Base-by-base conservation (phyloP, 2,329 filamentous ascomycete genomes). In the Blastomyces percursus region DNA sequence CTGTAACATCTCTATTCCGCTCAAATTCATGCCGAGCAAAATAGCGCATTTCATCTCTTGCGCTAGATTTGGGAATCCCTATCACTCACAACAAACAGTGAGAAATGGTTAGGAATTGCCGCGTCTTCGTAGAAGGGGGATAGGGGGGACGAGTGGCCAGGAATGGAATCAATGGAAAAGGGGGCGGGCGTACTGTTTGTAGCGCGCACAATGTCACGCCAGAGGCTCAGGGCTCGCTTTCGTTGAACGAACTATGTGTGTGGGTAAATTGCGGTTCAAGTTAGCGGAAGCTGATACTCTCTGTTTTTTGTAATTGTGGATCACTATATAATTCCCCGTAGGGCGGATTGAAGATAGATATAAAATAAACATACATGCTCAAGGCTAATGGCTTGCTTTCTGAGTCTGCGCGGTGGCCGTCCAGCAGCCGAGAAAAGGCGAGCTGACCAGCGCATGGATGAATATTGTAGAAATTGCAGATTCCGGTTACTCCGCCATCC, bases 21-120 rank as follows among this genome's bases (percentile, higher is more conserved):
- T 75, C 73, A 62, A 80, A 79, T 63, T 79, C 77, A 24, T 72
- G 65, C 3, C 76, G 74, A 27, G 77, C 78, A 66, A 78, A 79
- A n/a, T 64, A 68, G 8, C 71, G 70, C 57, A 79, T 65, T 65
- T 80, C 78, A 60, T 69, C 68, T 12, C 77, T 71, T n/a, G 73
- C 75, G 12, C 73, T 64, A 12, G 76, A 77, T 8, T 70, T 69
- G 0, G 76, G 75, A 19, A 77, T 72, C 66, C 75, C 76, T 77
- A 40, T 32, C 21, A 30, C 8, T n/a, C 19, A 9, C 16, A 16
- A 61, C 11, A 14, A 51, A 12, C 4, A 30, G 9, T 30, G 48
- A 2, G 48, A 38, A 38, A 27, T 55, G 51, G 30, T 55, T 55
- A 55, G 51, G 51, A 32, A 2, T n/a, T 2, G 50, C 27, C 8